Conservation (phyloP, 2,329 filamentous ascomycete genomes). For the Fusarium sp. region DNA sequence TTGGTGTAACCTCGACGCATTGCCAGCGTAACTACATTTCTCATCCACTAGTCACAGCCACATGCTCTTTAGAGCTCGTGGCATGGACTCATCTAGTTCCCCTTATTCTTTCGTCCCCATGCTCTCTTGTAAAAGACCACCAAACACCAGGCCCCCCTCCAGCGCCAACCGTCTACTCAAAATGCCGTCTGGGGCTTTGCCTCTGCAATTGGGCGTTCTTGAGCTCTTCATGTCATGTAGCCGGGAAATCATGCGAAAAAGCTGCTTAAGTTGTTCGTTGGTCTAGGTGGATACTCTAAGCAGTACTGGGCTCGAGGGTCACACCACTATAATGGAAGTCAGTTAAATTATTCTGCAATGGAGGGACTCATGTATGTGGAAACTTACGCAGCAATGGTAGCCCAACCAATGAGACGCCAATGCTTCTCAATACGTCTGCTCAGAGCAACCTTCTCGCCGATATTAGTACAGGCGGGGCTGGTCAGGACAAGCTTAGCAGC, state of each 20-base stretch:
- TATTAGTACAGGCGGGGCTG: slow-evolving; percentile 93
- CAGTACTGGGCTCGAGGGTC: slow-evolving; percentile 62
- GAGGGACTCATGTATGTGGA: neutral
- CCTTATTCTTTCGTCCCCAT: slow-evolving; percentile 21
- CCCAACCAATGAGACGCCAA: slow-evolving; percentile 95
- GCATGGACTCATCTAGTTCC: slow-evolving; percentile 14
- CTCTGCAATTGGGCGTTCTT: slow-evolving; percentile 34
- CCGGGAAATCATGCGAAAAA: slow-evolving; percentile 38
- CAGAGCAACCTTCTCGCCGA: slow-evolving; percentile 97
- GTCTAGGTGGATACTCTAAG: slow-evolving; percentile 46
- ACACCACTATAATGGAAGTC: slow-evolving; percentile 57
- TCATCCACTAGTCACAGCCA: slow-evolving; percentile 29
- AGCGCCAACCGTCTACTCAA: slow-evolving; percentile 45
- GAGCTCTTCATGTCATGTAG: slow-evolving; percentile 32
- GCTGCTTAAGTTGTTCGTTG: slow-evolving; percentile 31
- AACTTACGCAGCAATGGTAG: slow-evolving; percentile 77
- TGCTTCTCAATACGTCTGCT: slow-evolving; percentile 98
- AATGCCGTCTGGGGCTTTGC: slow-evolving; percentile 37
- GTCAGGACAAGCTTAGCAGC: slow-evolving; percentile 94
- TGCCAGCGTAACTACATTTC: slow-evolving; percentile 39
- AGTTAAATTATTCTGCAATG: neutral
- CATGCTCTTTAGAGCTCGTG: slow-evolving; percentile 13
- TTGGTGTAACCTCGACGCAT: slow-evolving; percentile 41
- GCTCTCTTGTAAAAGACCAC: slow-evolving; percentile 33
- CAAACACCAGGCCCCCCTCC: slow-evolving; percentile 42